Conservation (phyloP, 2,329 filamentous ascomycete species). For the Calonectria hongkongensis region DNA sequence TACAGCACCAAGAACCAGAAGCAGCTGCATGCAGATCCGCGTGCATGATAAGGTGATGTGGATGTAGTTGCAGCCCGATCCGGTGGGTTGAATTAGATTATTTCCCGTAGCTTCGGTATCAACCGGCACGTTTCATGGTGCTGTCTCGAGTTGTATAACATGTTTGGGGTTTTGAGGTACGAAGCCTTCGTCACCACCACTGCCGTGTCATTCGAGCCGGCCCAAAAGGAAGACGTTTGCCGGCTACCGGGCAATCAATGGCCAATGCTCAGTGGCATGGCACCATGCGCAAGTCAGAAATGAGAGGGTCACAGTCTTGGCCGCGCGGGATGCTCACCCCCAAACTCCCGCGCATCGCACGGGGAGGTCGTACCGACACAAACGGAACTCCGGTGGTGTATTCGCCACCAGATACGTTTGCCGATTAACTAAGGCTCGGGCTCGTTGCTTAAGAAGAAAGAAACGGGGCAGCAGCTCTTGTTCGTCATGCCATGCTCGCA, state of each 20-base stretch:
- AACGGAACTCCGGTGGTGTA: background rate
- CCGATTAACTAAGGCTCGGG: conserved; percentile 15
- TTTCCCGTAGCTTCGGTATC: conserved; percentile 27
- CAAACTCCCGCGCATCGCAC: background rate
- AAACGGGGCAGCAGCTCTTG: background rate
- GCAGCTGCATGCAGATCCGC: conserved; percentile 22
- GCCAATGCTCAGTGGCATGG: background rate
- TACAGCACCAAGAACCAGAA: conserved; percentile 16
- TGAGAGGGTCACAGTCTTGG: conserved; percentile 3
- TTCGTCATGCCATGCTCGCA: conserved; percentile 20
- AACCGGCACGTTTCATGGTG: conserved; percentile 9
- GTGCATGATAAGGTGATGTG: conserved; percentile 20
- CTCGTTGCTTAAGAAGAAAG: background rate
- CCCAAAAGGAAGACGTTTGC: background rate
- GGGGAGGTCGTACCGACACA: background rate
- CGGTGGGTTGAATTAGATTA: conserved; percentile 19
- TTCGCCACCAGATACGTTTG: conserved; percentile 3
- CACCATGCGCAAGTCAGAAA: conserved; percentile 15
- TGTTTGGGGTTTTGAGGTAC: conserved; percentile 1
- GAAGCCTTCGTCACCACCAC: background rate
- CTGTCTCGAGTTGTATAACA: background rate
- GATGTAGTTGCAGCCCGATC: conserved; percentile 27
- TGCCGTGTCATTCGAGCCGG: background rate
- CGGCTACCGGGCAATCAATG: background rate
- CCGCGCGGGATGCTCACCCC: background rate